Conservation (phyloP, 129 eudicot genomes). For the Ambrosia artemisiifolia region DNA sequence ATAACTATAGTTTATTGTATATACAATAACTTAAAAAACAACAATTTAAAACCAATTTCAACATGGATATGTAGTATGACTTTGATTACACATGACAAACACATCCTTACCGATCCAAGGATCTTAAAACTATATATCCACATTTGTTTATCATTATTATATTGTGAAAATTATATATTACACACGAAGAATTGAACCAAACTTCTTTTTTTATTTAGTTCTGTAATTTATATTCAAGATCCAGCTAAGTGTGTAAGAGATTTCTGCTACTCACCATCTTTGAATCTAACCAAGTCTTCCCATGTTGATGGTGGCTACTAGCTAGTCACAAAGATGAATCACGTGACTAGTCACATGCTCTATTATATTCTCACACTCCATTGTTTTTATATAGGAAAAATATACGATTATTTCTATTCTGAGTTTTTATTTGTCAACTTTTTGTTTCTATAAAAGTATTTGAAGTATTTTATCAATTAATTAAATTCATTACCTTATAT, state of each 20-base stretch:
- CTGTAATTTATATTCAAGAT: not conserved
- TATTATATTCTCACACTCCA: not conserved
- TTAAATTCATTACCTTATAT: not conserved
- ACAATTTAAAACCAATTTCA: too few relatives aligned
- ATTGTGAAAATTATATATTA: not conserved
- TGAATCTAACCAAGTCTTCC: constrained; percentile 22
- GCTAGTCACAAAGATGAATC: constrained; percentile 25
- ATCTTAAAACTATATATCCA: not conserved
- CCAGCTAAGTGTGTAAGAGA: constrained; percentile 43
- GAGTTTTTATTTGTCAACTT: not conserved
- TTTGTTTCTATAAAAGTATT: not conserved
- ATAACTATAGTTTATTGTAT: too few relatives aligned
- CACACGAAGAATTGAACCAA: constrained; percentile 3
- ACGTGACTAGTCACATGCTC: constrained; percentile 37
- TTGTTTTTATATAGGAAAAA: not conserved
- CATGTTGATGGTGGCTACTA: constrained; percentile 5
- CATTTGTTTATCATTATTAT: not conserved
- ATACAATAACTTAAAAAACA: too few relatives aligned
- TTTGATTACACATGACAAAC: too few relatives aligned
- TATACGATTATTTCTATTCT: not conserved
- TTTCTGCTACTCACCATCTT: constrained; percentile 31
- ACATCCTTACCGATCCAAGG: too few relatives aligned
- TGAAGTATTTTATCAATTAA: not conserved
- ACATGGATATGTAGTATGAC: too few relatives aligned
- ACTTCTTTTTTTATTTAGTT: not conserved